phyloP scores from a whole-genome alignment of 306 rosid species.

The Glycine latifolia region DNA sequence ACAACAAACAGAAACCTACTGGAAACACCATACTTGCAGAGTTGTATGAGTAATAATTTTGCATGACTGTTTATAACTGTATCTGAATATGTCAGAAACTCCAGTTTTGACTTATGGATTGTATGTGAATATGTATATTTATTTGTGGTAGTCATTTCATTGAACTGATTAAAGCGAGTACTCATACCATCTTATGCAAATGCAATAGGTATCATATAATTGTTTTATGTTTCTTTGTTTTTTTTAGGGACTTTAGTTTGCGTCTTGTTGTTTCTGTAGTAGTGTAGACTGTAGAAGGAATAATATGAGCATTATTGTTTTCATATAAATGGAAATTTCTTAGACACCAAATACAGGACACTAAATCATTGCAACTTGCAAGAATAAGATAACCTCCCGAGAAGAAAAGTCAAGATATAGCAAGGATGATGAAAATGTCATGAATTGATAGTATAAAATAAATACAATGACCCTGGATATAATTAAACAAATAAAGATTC shows the following conservation, averaged over 20 bases:
- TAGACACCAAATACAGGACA: not conserved
- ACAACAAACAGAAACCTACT: too few relatives aligned
- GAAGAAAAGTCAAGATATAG: not conserved
- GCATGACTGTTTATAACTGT: not conserved
- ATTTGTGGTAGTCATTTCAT: not conserved
- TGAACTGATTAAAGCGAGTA: not conserved
- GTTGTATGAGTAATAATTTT: not conserved
- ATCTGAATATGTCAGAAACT: not conserved
- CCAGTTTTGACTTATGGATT: not conserved
- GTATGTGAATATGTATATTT: not conserved
- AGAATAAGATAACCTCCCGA: not conserved
- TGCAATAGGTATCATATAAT: not conserved
- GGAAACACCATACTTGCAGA: not conserved
- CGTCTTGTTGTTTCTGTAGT: not conserved
- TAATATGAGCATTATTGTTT: not conserved
- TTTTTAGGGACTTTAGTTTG: not conserved
- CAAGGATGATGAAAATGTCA: not conserved
- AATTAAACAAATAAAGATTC: not conserved
- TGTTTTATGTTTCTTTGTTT: too few relatives aligned
- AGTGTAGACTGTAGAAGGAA: not conserved
- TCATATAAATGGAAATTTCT: not conserved
- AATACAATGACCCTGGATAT: not conserved
- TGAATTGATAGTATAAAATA: not conserved
- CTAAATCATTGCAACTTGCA: not conserved
- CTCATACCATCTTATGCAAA: not conserved